Evolutionary conservation across 768 basidiomycete genomes (phyloP).

Genomic region (Russula brevipes): DNA sequence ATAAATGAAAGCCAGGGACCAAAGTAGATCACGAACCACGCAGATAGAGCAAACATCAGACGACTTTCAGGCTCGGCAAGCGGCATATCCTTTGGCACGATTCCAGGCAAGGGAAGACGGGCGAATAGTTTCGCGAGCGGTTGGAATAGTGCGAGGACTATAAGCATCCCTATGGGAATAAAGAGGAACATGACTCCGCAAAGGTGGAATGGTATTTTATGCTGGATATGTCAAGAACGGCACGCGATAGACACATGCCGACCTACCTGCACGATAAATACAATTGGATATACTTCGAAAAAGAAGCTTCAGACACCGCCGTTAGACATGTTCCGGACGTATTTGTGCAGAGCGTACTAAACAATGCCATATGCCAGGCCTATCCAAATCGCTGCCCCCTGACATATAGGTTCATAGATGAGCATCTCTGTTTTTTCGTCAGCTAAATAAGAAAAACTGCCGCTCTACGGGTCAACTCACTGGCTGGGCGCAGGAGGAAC

Average conservation of each 20-base stretch:
- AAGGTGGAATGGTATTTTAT: constrained; percentile 25
- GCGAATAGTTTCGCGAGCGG: constrained; percentile 16
- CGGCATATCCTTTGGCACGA: constrained; percentile 8
- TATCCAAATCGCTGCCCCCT: constrained; percentile 26
- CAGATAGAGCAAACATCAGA: constrained; percentile 26
- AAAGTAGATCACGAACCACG: constrained; percentile 13
- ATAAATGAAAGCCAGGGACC: not conserved
- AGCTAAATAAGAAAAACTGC: not conserved
- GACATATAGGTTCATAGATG: constrained; percentile 24
- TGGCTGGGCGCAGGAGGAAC: constrained; percentile 22
- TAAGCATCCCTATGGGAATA: constrained; percentile 24
- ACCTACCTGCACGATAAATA: constrained; percentile 26
- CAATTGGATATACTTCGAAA: constrained; percentile 27
- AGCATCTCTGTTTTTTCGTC: constrained; percentile 22
- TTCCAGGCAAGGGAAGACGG: constrained; percentile 21
- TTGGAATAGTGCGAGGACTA: constrained; percentile 15
- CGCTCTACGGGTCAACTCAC: constrained; percentile 6
- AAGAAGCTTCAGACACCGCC: constrained; percentile 21
- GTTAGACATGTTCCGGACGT: not conserved
- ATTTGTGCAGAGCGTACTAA: constrained; percentile 18
- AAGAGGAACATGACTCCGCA: constrained; percentile 27
- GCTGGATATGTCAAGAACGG: constrained; percentile 10
- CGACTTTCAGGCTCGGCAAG: constrained; percentile 18
- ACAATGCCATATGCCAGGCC: constrained; percentile 28
- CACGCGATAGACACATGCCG: not conserved